Percentiles rank a stretch among this genome's conserved stretches.
Conservation (phyloP, 2,329 filamentous ascomycete genomes). For the Penicillium sp. region DNA sequence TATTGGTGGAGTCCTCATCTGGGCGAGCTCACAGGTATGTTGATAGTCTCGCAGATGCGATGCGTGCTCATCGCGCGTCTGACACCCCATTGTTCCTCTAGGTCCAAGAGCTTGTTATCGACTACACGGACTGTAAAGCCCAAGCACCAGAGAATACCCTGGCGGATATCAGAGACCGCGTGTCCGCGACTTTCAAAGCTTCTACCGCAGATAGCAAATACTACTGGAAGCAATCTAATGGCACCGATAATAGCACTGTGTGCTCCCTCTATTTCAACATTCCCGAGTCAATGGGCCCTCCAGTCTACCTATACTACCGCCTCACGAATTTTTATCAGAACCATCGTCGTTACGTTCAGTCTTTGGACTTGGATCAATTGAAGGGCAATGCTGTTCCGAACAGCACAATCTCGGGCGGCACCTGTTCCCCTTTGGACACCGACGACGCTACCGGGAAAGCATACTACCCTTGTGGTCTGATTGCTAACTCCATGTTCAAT, state of each 20-base stretch:
- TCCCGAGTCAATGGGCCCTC: conserved; percentile 75
- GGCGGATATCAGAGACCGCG: conserved; percentile 47
- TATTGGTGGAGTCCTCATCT: conserved; percentile 84
- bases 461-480: conserved; percentile 93
- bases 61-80: neutral
- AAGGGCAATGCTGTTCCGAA: conserved; percentile 69
- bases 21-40: conserved; percentile 76
- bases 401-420: conserved; percentile 65
- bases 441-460: conserved; percentile 61
- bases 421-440: conserved; percentile 73
- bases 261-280: conserved; percentile 81
- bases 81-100: conserved; percentile 40
- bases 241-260: conserved; percentile 46
- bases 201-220: conserved; percentile 44
- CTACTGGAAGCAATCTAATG: conserved; percentile 38
- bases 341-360: conserved; percentile 92
- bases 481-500: conserved; percentile 97
- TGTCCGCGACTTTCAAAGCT: conserved; percentile 71
- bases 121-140: conserved; percentile 78
- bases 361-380: conserved; percentile 80
- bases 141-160: conserved; percentile 55
- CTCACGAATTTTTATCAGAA: conserved; percentile 99
- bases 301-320: conserved; percentile 91
- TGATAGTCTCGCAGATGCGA: neutral
- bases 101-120: conserved; percentile 88